These are phyloP conservation scores for Lactifluus pinguis DNA, from an alignment of 768 basidiomycete species.

Conservation along the genomic window DNA sequence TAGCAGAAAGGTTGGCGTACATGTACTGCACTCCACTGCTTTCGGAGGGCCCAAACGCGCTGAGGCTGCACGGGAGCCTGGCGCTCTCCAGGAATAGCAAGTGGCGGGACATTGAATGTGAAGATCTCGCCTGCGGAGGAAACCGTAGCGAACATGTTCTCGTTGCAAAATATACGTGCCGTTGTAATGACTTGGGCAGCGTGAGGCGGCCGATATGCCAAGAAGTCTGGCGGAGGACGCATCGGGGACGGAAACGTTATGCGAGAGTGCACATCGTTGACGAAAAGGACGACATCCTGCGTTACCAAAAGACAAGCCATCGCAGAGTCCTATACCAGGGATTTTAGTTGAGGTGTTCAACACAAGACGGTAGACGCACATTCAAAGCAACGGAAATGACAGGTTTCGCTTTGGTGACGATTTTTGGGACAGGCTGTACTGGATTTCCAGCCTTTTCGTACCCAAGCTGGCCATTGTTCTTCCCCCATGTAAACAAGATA, in stretches of 20 bases:
- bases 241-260: constrained; percentile 64
- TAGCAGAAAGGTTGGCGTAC: constrained; percentile 30
- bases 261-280: constrained; percentile 66
- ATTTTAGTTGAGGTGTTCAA: neutral
- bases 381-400: constrained; percentile 69
- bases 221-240: constrained; percentile 30
- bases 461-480: constrained; percentile 87
- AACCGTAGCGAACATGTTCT: constrained; percentile 74
- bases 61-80: constrained; percentile 59
- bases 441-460: constrained; percentile 71
- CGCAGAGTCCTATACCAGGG: constrained; percentile 53
- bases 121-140: constrained; percentile 88
- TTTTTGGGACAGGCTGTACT: constrained; percentile 66
- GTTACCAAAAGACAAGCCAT: constrained; percentile 75
- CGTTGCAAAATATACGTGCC: constrained; percentile 69
- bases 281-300: constrained; percentile 76
- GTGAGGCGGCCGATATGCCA: constrained; percentile 76
- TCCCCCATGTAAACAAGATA: constrained; percentile 84
- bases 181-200: constrained; percentile 62
- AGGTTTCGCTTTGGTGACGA: constrained; percentile 65
- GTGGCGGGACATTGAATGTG: constrained; percentile 47
- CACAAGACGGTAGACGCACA: constrained; percentile 33
- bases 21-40: constrained; percentile 76
- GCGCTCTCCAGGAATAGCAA: constrained; percentile 25
- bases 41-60: constrained; percentile 82